Conservation (phyloP, 2,329 filamentous ascomycete genomes). For the Hypoxylon sp. region DNA sequence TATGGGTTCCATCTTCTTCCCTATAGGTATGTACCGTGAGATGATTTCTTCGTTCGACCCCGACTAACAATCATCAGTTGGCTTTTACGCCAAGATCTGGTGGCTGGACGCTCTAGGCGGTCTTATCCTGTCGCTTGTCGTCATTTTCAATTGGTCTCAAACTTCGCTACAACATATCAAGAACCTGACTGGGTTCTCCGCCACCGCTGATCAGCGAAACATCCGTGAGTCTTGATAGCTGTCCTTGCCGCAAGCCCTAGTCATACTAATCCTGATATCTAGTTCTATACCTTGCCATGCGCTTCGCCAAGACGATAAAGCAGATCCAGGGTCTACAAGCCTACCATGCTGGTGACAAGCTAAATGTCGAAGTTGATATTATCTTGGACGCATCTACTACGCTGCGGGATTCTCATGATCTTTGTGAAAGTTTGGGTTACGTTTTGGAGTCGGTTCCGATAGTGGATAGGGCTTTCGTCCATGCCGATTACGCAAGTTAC, state of each 20-base stretch:
- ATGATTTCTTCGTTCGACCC: slow-evolving; percentile 6
- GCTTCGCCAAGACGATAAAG: slow-evolving; percentile 88
- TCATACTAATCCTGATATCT: slow-evolving; percentile 26
- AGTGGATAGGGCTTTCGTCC: slow-evolving; percentile 80
- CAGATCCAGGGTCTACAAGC: slow-evolving; percentile 89
- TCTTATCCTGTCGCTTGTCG: slow-evolving; percentile 81
- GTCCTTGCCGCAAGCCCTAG: background rate
- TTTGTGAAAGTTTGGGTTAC: slow-evolving; percentile 78
- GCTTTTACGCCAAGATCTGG: slow-evolving; percentile 83
- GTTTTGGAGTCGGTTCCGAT: slow-evolving; percentile 87
- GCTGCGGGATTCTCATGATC: slow-evolving; percentile 84
- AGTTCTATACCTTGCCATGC: slow-evolving; percentile 91
- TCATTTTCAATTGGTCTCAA: slow-evolving; percentile 83
- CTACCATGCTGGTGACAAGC: slow-evolving; percentile 87
- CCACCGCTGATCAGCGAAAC: slow-evolving; percentile 85
- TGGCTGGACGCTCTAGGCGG: slow-evolving; percentile 88
- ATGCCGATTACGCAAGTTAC: slow-evolving; percentile 75
- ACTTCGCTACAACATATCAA: slow-evolving; percentile 84
- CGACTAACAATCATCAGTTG: slow-evolving; percentile 62
- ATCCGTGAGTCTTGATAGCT: slow-evolving; percentile 61
- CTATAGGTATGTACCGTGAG: slow-evolving; percentile 67
- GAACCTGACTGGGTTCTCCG: slow-evolving; percentile 84
- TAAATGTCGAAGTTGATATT: slow-evolving; percentile 87
- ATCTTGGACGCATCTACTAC: slow-evolving; percentile 83
- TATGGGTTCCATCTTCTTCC: slow-evolving; percentile 88